Evolutionary conservation across 2,329 filamentous ascomycete species (phyloP).

Genomic region (Beauveria sp.): DNA sequence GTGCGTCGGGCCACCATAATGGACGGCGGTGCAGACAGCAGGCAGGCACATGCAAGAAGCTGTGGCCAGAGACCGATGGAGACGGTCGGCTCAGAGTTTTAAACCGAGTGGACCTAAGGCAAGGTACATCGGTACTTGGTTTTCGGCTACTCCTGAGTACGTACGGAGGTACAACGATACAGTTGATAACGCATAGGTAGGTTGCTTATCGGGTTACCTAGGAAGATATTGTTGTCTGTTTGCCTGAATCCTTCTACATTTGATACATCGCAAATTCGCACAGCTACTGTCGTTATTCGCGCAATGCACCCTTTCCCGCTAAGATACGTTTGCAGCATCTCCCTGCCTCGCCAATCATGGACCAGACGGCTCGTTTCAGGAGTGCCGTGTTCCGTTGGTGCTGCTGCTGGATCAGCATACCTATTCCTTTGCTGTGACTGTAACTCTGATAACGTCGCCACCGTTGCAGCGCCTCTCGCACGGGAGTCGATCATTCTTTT

Average conservation of each 20-base stretch:
- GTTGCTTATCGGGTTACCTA: too few relatives aligned
- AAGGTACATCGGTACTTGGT: neutral
- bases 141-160: too few relatives aligned
- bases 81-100: constrained; percentile 1
- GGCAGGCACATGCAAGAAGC: constrained; percentile 1
- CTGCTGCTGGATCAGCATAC: neutral
- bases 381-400: neutral
- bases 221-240: too few relatives aligned
- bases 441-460: neutral
- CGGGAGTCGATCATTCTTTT: too few relatives aligned
- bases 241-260: too few relatives aligned
- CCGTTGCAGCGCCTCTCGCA: too few relatives aligned
- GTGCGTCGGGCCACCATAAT: neutral
- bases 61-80: neutral
- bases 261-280: too few relatives aligned
- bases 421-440: neutral
- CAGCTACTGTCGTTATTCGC: too few relatives aligned
- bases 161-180: neutral
- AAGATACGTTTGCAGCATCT: neutral
- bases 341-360: neutral
- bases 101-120: neutral
- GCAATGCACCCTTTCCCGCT: too few relatives aligned
- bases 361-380: neutral
- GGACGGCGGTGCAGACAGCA: neutral
- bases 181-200: too few relatives aligned